phyloP scores from a whole-genome alignment of 768 basidiomycete species.

The Bullera alba region DNA sequence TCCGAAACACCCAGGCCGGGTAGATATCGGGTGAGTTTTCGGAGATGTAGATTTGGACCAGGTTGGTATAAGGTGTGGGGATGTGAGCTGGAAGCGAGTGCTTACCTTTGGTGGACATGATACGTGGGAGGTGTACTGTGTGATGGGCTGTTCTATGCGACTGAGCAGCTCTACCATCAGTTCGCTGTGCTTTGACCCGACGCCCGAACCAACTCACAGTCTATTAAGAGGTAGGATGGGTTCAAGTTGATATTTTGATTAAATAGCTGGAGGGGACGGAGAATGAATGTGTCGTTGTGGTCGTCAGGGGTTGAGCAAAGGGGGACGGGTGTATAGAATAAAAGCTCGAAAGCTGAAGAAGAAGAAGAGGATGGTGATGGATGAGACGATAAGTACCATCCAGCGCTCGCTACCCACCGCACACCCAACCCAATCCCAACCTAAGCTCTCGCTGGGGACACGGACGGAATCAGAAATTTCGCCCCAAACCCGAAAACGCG shows the following conservation, averaged over 20 bases:
- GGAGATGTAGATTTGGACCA: not conserved
- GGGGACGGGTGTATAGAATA: constrained; percentile 1
- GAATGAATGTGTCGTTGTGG: not conserved
- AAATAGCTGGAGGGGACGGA: not conserved
- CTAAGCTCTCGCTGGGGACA: no score
- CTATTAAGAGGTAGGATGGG: not conserved
- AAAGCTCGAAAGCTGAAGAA: constrained; percentile 2
- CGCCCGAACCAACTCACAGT: not conserved
- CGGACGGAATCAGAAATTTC: no score
- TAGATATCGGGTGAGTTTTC: not conserved
- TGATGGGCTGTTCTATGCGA: not conserved
- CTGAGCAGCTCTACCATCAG: not conserved
- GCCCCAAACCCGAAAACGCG: no score
- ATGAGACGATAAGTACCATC: not conserved
- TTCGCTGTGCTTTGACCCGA: not conserved
- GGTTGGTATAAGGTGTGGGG: not conserved
- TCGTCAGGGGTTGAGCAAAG: constrained; percentile 1
- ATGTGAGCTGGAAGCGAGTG: not conserved
- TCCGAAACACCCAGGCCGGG: not conserved
- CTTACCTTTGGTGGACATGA: not conserved
- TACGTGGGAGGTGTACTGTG: not conserved
- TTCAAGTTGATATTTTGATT: not conserved
- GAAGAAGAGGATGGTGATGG: not conserved
- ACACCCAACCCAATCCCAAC: no score
- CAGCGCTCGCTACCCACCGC: no score